Evolutionary conservation across 495 filamentous ascomycete genomes (phyloP), one percentile per base, ranked within the genome.

Genomic region (Monascus purpureus): DNA sequence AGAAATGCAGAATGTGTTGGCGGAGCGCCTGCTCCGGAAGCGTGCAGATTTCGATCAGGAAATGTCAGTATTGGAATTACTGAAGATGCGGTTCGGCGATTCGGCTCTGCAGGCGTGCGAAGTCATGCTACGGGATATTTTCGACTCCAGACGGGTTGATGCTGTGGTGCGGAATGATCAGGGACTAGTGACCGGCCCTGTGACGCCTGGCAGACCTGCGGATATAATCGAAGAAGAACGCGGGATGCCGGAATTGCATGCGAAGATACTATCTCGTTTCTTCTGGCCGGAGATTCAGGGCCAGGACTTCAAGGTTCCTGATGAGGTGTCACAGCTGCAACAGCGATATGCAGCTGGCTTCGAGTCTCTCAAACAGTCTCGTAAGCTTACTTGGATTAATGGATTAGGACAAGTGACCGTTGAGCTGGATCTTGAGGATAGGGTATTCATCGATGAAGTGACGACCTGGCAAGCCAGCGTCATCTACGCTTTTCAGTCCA

Each of bases 101-200:
- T 67, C 73, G 3, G 70, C 77, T 6, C 61, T 95, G 26, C 90
- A 96, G 49, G 77, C 77, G 26, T 93, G 83, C 55, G 85, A 96
- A 45, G 90, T 99, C 36, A 99, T 99, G 90, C 69, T 96, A 17
- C 78, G 76, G 28, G 90, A 99, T 55, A 77, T 96, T n/a, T 68
- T 77, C 29, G 86, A 94, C 45, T 94, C 86, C 8, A 65, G 70
- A 28, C 68, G 74, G 28, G 68, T 90, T 29, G 75, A 93, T 45
- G 45, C 55, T 16, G 50, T 63, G 16, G 81, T 93, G 18, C 54
- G 72, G 11, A 65, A 62, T 19, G 67, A 68, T 17, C 48, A 60
- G 58, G 55, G 42, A 28, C 47, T 48, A 38, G 39, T 26, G 46
- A 46, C 13, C 37, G 38, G 25, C 38, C 39, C 20, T 9, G 9